These are phyloP conservation scores for Penicillium sp. DNA, from an alignment of 2,329 filamentous ascomycete genomes.

Conservation along the genomic window DNA sequence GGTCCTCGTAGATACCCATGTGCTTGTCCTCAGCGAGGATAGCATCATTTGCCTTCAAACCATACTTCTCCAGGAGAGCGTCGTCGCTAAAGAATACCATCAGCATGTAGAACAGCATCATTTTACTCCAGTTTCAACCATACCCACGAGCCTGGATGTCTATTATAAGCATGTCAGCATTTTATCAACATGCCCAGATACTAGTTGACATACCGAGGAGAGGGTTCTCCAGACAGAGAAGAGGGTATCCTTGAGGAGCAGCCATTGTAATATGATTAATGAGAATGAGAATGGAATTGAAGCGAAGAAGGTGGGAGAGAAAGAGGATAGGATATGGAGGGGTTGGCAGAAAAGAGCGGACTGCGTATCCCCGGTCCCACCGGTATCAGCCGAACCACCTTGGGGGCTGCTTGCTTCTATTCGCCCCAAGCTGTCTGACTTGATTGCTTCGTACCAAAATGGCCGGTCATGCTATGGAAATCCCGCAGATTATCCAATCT, in stretches of 20 bases:
- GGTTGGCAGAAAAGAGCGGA: conserved; percentile 20
- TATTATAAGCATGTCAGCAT: conserved; percentile 32
- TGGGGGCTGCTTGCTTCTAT: not conserved
- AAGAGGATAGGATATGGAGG: conserved; percentile 17
- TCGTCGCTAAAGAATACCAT: conserved; percentile 53
- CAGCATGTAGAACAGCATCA: conserved; percentile 1
- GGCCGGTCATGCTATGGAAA: conserved; percentile 54
- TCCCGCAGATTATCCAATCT: conserved; percentile 72
- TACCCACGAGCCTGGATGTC: conserved; percentile 80
- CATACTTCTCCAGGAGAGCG: conserved; percentile 82
- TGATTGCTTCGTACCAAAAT: conserved; percentile 33
- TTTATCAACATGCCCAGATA: not conserved
- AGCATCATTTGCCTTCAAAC: conserved; percentile 88
- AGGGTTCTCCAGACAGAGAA: conserved; percentile 93
- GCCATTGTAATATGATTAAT: conserved; percentile 51
- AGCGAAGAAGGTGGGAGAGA: conserved; percentile 8
- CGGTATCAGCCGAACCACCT: conserved; percentile 4
- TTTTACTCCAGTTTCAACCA: conserved; percentile 18
- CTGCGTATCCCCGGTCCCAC: conserved; percentile 7
- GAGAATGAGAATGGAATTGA: conserved; percentile 8
- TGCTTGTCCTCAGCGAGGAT: conserved; percentile 94
- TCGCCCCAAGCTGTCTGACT: not conserved
- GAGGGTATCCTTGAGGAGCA: conserved; percentile 67
- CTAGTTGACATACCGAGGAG: conserved; percentile 59
- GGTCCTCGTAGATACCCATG: conserved; percentile 79